Percentiles rank a stretch among this genome's conserved stretches.
Conservation (phyloP, 2,329 filamentous ascomycete genomes). For the Penicillium sp. region DNA sequence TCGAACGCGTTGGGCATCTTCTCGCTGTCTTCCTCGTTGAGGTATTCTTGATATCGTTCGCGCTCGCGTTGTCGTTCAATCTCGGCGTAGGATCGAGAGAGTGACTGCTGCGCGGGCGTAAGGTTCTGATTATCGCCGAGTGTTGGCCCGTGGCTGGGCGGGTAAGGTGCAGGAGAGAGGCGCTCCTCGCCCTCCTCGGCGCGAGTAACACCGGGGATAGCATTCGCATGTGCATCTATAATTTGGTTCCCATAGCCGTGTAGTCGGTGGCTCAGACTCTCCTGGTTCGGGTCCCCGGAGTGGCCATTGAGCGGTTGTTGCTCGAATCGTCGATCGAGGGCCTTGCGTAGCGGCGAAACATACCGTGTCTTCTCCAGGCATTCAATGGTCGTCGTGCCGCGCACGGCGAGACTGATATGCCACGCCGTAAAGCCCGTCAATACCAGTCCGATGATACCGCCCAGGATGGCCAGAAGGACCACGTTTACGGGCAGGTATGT, state of each 20-base stretch:
- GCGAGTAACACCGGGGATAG: slow-evolving; percentile 73
- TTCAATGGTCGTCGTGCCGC: slow-evolving; percentile 91
- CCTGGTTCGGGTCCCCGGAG: slow-evolving; percentile 30
- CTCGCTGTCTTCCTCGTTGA: slow-evolving; percentile 84
- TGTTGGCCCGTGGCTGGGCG: slow-evolving; percentile 15
- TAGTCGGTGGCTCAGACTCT: slow-evolving; percentile 42
- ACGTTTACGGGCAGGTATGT: slow-evolving; percentile 84
- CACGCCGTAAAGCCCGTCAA: slow-evolving; percentile 85
- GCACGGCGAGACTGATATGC: slow-evolving; percentile 79
- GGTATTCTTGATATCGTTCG: slow-evolving; percentile 72
- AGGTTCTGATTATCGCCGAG: slow-evolving; percentile 18
- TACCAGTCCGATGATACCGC: slow-evolving; percentile 88
- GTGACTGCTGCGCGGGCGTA: slow-evolving; percentile 47
- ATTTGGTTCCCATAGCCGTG: slow-evolving; percentile 70
- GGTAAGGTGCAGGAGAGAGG: slow-evolving; percentile 36
- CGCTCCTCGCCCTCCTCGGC: slow-evolving; percentile 75
- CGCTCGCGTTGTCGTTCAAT: slow-evolving; percentile 64
- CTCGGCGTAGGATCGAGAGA: slow-evolving; percentile 51
- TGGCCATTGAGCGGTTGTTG: slow-evolving; percentile 43
- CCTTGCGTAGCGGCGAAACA: slow-evolving; percentile 72
- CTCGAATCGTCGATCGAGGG: slow-evolving; percentile 62
- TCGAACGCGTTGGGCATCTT: slow-evolving; percentile 93
- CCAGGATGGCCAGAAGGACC: slow-evolving; percentile 79
- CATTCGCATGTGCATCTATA: slow-evolving; percentile 77
- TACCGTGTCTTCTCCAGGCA: slow-evolving; percentile 95